These are phyloP conservation scores for Rhynchosporium agropyri DNA, from an alignment of 2,329 filamentous ascomycete genomes.

Conservation along the genomic window DNA sequence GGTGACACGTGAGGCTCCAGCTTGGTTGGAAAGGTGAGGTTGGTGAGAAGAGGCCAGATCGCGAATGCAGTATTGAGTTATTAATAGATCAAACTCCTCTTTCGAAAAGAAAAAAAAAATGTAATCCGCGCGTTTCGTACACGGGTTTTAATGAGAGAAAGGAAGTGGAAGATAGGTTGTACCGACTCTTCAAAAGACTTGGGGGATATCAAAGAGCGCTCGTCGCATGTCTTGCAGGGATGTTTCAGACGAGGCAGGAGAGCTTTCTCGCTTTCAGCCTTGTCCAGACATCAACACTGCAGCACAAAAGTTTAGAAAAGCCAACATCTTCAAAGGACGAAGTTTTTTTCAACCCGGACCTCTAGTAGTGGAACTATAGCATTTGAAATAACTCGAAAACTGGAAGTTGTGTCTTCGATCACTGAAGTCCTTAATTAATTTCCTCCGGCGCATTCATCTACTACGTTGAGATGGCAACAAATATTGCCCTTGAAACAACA, in stretches of 20 bases:
- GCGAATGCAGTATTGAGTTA: not conserved
- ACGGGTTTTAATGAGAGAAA: not conserved
- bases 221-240: constrained; percentile 5
- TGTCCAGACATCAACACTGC: constrained; percentile 25
- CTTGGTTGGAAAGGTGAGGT: not conserved
- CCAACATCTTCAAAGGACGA: too few relatives aligned
- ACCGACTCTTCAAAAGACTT: not conserved
- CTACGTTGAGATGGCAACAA: constrained; percentile 65
- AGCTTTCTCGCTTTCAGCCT: constrained; percentile 30
- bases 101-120: not conserved
- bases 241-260: constrained; percentile 7
- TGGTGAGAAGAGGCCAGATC: constrained; percentile 7
- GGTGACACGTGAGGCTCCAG: constrained; percentile 11
- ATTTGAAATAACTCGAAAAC: not conserved
- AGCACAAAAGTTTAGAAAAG: not conserved
- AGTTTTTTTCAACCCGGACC: not conserved
- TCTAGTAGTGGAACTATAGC: not conserved
- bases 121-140: not conserved
- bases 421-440: not conserved
- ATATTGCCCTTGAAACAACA: constrained; percentile 80
- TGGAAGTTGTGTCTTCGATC: not conserved
- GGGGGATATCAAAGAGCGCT: not conserved
- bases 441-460: constrained; percentile 22
- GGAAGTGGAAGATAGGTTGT: not conserved
- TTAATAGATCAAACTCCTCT: too few relatives aligned